Percentiles rank a stretch among this genome's conserved stretches.
Evolutionary conservation across 148 eudicot genomes (phyloP).

Genomic region (Linanthus parryae): DNA sequence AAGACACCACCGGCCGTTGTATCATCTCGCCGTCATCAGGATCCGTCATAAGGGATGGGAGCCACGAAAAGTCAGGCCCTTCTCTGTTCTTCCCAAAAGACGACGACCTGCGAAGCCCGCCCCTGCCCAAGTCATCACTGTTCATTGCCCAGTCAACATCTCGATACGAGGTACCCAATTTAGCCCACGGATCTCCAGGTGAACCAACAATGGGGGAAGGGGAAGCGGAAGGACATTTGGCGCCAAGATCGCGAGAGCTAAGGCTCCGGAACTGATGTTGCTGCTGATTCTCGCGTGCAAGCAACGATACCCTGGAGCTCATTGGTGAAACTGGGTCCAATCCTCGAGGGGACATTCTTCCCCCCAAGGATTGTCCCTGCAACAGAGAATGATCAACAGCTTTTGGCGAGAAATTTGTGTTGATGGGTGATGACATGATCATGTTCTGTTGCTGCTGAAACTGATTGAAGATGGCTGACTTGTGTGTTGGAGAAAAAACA

Average conservation of each 20-base stretch:
- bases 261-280: conserved; percentile 50
- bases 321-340: conserved; percentile 65
- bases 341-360: conserved; percentile 64
- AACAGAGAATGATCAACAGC: conserved; percentile 33
- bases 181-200: conserved; percentile 30
- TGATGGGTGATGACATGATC: conserved; percentile 51
- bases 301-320: conserved; percentile 43
- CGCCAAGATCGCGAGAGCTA: conserved; percentile 65
- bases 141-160: conserved; percentile 47
- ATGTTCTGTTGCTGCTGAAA: conserved; percentile 63
- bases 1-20: conserved; percentile 32
- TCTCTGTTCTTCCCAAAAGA: conserved; percentile 52
- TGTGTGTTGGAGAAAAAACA: conserved; percentile 58
- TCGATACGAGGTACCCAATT: conserved; percentile 42
- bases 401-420: conserved; percentile 54
- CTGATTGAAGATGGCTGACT: conserved; percentile 51
- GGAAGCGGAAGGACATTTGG: too few relatives aligned
- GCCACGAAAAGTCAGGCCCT: conserved; percentile 87
- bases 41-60: conserved; percentile 72
- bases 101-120: conserved; percentile 40
- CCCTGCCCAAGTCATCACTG: conserved; percentile 34
- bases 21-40: conserved; percentile 40
- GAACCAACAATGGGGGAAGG: conserved; percentile 30
- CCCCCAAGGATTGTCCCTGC: conserved; percentile 31
- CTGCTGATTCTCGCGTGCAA: conserved; percentile 42